A percentile compares a stretch with the other conserved stretches of the same genome.
Evolutionary conservation across 2,329 filamentous ascomycete genomes (phyloP).

Genomic region (Zasmidium cellare): DNA sequence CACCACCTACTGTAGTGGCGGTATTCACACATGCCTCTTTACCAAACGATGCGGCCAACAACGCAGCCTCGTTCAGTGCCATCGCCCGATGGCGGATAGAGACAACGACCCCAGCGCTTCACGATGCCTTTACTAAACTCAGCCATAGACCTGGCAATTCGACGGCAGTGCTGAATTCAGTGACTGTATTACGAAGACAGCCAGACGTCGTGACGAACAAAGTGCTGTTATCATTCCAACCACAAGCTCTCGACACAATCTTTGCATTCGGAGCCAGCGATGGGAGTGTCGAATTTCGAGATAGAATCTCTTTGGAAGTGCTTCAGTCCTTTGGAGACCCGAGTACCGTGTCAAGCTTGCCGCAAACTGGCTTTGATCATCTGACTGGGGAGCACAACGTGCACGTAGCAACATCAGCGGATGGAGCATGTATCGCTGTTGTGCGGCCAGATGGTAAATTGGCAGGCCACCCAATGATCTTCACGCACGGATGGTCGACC

Average conservation of each 20-base stretch:
- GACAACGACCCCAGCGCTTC: slow-evolving; percentile 42
- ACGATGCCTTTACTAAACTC: slow-evolving; percentile 39
- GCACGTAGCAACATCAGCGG: slow-evolving; percentile 49
- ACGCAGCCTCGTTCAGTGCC: slow-evolving; percentile 68
- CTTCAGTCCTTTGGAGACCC: slow-evolving; percentile 63
- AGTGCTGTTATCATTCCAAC: slow-evolving; percentile 66
- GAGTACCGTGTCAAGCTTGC: slow-evolving; percentile 66
- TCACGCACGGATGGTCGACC: slow-evolving; percentile 31
- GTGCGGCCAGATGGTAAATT: slow-evolving; percentile 46
- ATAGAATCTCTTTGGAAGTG: slow-evolving; percentile 70
- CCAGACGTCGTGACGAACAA: slow-evolving; percentile 70
- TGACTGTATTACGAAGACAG: slow-evolving; percentile 60
- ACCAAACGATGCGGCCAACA: slow-evolving; percentile 49
- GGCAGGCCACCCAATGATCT: slow-evolving; percentile 31
- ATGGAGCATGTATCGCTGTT: slow-evolving; percentile 47
- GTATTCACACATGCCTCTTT: slow-evolving; percentile 62
- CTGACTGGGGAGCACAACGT: slow-evolving; percentile 58
- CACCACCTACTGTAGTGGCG: slow-evolving; percentile 61
- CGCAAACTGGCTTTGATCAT: slow-evolving; percentile 78
- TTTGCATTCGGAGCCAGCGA: slow-evolving; percentile 76
- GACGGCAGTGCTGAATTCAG: slow-evolving; percentile 17
- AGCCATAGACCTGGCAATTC: slow-evolving; percentile 23
- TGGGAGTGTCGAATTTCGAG: slow-evolving; percentile 76
- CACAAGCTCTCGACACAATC: slow-evolving; percentile 69
- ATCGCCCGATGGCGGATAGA: slow-evolving; percentile 80